Evolutionary conservation across 306 rosid species (phyloP), one percentile per base, ranked within the genome.

Genomic region (Lagenaria siceraria): DNA sequence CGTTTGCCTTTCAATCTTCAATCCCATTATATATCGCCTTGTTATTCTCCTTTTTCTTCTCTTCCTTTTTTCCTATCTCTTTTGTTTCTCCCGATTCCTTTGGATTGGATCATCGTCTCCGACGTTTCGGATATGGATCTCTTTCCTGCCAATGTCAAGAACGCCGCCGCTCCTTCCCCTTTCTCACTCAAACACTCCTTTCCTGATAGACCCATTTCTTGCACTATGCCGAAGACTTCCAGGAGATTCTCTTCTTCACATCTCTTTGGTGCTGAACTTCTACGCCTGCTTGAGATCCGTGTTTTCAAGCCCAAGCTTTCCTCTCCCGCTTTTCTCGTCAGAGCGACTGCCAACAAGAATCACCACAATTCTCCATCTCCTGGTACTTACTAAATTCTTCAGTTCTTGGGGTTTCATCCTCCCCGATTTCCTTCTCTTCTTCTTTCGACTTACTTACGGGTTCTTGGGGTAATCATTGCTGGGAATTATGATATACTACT

Each of bases 271-370:
- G 77, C 82, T 31, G 80, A 83, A 19, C 83, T 84, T 53, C 80
- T 79, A 46, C 58, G 82, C 64, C 54, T 78, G 8, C 81, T 87
- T 74, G 90, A 89, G 88, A 82, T 84, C 78, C 81, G 87, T 25
- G 77, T 79, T 40, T 82, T 55, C 70, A 85, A 84, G 85, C 86
- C 84, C 58, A 87, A 81, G 75, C 35, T 68, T 33, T 80, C 64
- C 78, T 68, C 71, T 48, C 54, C 80, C 61, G 81, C 87, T 21
- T 77, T 79, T 33, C 79, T 80, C 40, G 86, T 91, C 64, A 76
- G 78, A 75, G 93, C 98, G 66, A 66, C 65, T 48, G 91, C 93
- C 60, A 93, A 91, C 83, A 93, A 91, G 80, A 89, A 91, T 79
- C 76, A 80, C 31, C 92, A 83, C 77, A 82, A 85, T 80, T 88